Evolutionary conservation across 176 grass and related monocot species (phyloP).

Genomic region (Pontederia crassipes): DNA sequence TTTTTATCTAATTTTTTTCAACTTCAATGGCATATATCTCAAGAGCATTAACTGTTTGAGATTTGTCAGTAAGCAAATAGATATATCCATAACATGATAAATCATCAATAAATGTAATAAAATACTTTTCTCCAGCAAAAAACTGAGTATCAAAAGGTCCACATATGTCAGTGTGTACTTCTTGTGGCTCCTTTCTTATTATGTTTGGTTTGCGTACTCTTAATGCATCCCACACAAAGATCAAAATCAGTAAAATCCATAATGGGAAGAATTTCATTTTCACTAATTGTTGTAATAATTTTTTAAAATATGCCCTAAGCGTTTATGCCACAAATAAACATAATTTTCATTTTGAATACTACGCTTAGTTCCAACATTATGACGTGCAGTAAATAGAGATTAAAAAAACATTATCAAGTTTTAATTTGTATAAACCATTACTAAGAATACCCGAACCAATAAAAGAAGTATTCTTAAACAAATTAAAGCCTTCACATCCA

Average conservation of each 20-base stretch:
- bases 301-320: conserved; percentile 22
- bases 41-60: not conserved
- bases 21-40: conserved; percentile 21
- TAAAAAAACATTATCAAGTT: not conserved
- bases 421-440: conserved; percentile 14
- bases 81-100: conserved; percentile 6
- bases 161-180: conserved; percentile 20
- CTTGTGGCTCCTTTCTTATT: conserved; percentile 7
- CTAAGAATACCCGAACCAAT: conserved; percentile 18
- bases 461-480: conserved; percentile 17
- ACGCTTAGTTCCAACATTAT: not conserved
- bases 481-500: not conserved
- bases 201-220: conserved; percentile 18
- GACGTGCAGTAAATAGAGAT: not conserved
- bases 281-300: conserved; percentile 22
- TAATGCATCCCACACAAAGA: conserved; percentile 17
- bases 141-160: conserved; percentile 1
- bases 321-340: conserved; percentile 19
- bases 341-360: conserved; percentile 10
- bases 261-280: conserved; percentile 19
- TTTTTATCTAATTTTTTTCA: conserved; percentile 23
- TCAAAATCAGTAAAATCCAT: conserved; percentile 21
- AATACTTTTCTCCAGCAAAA: conserved; percentile 24
- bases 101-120: conserved; percentile 19
- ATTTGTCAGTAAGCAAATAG: too few species aligned